A percentile compares a stretch with the other conserved stretches of the same genome.
Evolutionary conservation across 371 early-diverging fungal genomes (phyloP).

Genomic region (Mortierella sp.): DNA sequence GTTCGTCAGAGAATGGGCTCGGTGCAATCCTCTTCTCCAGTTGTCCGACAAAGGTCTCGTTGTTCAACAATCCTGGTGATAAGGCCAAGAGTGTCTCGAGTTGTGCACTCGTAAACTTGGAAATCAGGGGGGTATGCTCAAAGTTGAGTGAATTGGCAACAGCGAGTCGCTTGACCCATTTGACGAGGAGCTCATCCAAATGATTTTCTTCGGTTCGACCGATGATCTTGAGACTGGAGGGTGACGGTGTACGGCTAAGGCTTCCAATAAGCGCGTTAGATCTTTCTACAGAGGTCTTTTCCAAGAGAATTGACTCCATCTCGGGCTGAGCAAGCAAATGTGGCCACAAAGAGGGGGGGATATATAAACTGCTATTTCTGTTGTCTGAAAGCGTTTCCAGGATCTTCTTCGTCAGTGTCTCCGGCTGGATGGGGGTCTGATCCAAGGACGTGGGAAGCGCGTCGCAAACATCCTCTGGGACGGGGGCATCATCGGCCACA

Average conservation of each 20-base stretch:
- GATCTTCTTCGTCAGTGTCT: conserved; percentile 9
- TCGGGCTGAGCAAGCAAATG: conserved; percentile 28
- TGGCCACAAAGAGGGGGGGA: conserved; percentile 24
- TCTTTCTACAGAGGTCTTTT: background rate
- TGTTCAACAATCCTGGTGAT: conserved; percentile 14
- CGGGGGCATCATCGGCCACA: background rate
- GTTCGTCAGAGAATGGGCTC: background rate
- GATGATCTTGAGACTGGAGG: conserved; percentile 19
- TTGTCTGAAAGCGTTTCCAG: background rate
- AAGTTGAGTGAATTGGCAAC: conserved; percentile 16
- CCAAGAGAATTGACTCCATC: conserved; percentile 16
- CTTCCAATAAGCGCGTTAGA: conserved; percentile 9
- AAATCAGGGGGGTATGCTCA: background rate
- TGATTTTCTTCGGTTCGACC: conserved; percentile 9
- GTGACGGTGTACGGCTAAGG: conserved; percentile 10
- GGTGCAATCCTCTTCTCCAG: conserved; percentile 38
- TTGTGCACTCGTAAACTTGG: conserved; percentile 22
- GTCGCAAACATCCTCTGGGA: conserved; percentile 17
- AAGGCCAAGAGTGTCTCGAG: conserved; percentile 14
- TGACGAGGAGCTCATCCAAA: conserved; percentile 14
- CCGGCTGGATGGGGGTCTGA: conserved; percentile 13
- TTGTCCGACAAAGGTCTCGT: conserved; percentile 37
- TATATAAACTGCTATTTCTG: background rate
- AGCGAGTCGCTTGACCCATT: conserved; percentile 20
- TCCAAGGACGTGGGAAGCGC: conserved; percentile 22